Evolutionary conservation across 345 rosid species (phyloP).

Genomic region (Citrus hindsii): DNA sequence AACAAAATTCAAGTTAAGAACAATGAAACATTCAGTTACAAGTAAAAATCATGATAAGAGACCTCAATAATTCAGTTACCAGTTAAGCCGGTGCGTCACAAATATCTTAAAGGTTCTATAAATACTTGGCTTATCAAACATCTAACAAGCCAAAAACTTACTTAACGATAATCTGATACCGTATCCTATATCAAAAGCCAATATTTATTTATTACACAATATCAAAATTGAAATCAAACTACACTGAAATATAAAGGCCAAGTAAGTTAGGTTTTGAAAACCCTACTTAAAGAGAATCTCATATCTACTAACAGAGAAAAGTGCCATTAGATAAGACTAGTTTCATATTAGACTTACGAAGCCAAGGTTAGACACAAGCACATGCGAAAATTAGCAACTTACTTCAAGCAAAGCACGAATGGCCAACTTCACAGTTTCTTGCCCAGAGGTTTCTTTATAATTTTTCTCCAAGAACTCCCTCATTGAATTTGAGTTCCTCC

Average conservation of each 20-base stretch:
- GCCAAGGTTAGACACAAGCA: neutral
- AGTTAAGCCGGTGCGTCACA: too few species aligned
- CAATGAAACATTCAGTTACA: neutral
- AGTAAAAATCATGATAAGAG: neutral
- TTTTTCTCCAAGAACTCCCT: slow-evolving; percentile 88
- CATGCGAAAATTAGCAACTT: slow-evolving; percentile 16
- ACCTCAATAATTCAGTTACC: too few species aligned
- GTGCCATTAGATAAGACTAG: neutral
- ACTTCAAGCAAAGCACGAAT: slow-evolving; percentile 93
- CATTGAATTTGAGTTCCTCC: slow-evolving; percentile 86
- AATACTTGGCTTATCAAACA: neutral
- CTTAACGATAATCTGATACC: neutral
- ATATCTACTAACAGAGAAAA: neutral
- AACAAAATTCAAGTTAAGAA: neutral
- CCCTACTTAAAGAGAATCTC: neutral
- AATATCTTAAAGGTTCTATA: neutral
- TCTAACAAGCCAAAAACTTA: neutral
- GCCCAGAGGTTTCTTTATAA: slow-evolving; percentile 77
- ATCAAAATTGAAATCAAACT: neutral
- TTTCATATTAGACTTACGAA: neutral
- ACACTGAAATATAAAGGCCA: neutral
- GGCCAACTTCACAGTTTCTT: slow-evolving; percentile 87
- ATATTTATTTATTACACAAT: neutral
- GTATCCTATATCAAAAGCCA: neutral
- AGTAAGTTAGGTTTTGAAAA: neutral